Evolutionary conservation across 495 filamentous ascomycete genomes (phyloP).

Genomic region (Xylaria bambusicola): DNA sequence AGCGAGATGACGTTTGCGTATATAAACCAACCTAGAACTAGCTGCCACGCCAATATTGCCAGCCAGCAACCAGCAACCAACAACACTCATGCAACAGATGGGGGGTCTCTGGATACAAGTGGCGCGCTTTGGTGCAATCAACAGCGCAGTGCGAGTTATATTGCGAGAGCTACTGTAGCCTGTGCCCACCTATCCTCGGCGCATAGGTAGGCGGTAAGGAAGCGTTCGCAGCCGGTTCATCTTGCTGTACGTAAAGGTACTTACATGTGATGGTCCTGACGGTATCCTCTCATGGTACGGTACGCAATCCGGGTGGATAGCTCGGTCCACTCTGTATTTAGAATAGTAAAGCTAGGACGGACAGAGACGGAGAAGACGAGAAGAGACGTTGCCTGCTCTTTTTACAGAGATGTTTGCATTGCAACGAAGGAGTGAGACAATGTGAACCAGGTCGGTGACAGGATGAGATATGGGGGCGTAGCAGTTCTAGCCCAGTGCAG

Average conservation of each 20-base stretch:
- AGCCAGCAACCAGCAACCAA: no score
- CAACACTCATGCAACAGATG: neutral
- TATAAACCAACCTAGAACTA: neutral
- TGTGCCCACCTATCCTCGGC: slow-evolving; percentile 4
- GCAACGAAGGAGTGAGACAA: no score
- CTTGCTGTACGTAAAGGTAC: slow-evolving; percentile 5
- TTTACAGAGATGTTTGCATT: no score
- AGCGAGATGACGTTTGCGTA: slow-evolving; percentile 15
- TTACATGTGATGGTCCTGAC: slow-evolving; percentile 16
- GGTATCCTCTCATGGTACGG: slow-evolving; percentile 12
- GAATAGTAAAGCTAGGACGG: no score
- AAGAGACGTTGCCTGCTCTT: no score
- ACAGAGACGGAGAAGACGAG: neutral
- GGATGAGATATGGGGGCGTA: neutral
- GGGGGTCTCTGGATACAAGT: slow-evolving; percentile 3
- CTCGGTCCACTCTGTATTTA: neutral
- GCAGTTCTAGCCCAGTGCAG: neutral
- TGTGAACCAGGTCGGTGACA: neutral
- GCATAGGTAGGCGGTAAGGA: neutral
- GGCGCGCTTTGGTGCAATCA: slow-evolving; percentile 16
- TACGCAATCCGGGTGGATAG: neutral
- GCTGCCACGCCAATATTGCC: slow-evolving; percentile 12
- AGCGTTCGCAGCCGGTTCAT: neutral
- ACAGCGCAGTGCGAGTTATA: neutral
- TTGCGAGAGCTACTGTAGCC: slow-evolving; percentile 15